phyloP scores from a whole-genome alignment of 2,329 filamentous ascomycete species.

The Coniochaeta prunicola region DNA sequence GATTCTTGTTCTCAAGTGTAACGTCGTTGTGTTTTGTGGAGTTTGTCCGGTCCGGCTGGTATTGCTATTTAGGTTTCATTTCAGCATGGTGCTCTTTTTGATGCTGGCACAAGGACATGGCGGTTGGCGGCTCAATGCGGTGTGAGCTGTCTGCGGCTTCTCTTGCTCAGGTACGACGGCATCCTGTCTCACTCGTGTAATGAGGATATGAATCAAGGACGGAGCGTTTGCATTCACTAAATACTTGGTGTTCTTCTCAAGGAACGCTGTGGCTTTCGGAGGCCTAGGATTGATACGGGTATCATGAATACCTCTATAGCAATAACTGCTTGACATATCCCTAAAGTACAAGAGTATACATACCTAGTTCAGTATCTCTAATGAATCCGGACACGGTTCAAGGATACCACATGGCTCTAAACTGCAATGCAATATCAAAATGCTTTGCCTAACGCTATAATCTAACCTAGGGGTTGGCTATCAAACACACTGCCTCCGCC shows the following conservation, averaged over 20 bases:
- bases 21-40: background rate
- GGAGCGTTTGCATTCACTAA: background rate
- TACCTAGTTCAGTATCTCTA: background rate
- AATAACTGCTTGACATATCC: no score
- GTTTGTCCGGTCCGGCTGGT: background rate
- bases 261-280: no score
- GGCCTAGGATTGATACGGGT: no score
- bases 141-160: background rate
- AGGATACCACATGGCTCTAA: background rate
- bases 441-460: background rate
- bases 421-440: background rate
- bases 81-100: background rate
- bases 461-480: background rate
- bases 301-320: no score
- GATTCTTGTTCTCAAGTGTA: background rate
- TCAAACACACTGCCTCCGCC: background rate
- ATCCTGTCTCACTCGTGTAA: background rate
- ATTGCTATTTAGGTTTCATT: background rate
- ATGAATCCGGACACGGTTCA: background rate
- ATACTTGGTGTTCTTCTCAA: background rate
- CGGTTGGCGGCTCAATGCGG: background rate
- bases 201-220: background rate
- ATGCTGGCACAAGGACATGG: background rate
- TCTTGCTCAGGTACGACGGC: background rate
- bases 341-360: background rate